These are phyloP conservation scores for Solanum pimpinellifolium DNA, from an alignment of 257 asterid genomes.

Conservation along the genomic window DNA sequence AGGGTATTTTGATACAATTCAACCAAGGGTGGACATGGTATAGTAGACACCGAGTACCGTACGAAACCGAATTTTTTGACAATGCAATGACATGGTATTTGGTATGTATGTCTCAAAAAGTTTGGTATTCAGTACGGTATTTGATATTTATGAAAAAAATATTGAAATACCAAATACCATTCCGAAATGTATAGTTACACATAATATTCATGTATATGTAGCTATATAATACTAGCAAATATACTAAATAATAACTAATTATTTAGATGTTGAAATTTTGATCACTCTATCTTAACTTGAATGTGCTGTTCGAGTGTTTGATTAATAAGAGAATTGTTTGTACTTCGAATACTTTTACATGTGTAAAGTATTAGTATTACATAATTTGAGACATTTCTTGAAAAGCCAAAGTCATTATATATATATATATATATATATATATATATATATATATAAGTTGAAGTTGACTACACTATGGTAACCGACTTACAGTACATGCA, in stretches of 20 bases:
- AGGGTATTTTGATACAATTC: accelerated
- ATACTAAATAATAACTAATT: too few relatives aligned
- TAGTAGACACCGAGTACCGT: accelerated
- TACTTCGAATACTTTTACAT: neutral
- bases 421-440: too few relatives aligned
- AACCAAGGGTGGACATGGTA: neutral
- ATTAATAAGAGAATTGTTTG: too few relatives aligned
- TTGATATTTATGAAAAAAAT: too few relatives aligned
- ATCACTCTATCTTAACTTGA: neutral
- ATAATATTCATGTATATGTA: too few relatives aligned
- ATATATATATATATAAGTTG: too few relatives aligned
- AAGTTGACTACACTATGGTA: neutral
- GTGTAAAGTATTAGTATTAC: neutral
- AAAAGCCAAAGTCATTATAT: too few relatives aligned
- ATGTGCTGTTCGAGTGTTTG: neutral
- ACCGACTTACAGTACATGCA: neutral
- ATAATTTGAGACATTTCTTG: neutral
- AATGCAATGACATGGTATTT: neutral
- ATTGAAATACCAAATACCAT: too few relatives aligned
- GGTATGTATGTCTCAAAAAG: neutral
- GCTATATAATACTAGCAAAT: neutral
- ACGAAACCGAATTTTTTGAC: accelerated
- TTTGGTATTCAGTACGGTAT: accelerated
- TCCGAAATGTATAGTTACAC: too few relatives aligned
- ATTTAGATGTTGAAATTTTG: neutral